phyloP scores from a whole-genome alignment of 2,329 filamentous ascomycete genomes.

The Gremmenia infestans region DNA sequence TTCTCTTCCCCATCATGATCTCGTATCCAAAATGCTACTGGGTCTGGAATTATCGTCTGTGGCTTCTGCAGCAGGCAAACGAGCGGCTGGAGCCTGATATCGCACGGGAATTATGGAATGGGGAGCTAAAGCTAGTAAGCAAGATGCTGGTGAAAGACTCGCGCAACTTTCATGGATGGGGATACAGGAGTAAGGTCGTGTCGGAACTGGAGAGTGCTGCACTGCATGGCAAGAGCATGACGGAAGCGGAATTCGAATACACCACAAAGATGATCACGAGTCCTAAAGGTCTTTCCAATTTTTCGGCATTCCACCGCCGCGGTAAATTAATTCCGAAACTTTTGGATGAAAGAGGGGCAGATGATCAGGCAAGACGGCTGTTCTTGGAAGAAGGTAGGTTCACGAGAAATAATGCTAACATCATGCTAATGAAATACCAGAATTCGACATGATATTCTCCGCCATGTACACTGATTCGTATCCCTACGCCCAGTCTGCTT shows the following conservation, averaged over 20 bases:
- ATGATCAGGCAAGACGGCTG: conserved; percentile 53
- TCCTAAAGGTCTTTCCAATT: conserved; percentile 75
- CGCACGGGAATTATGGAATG: conserved; percentile 70
- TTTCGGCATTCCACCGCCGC: conserved; percentile 93
- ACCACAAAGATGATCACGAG: conserved; percentile 80
- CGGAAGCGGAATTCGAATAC: conserved; percentile 79
- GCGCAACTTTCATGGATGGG: conserved; percentile 96
- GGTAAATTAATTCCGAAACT: conserved; percentile 76
- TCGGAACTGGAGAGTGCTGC: conserved; percentile 61
- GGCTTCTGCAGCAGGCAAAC: conserved; percentile 73
- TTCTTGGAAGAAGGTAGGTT: conserved; percentile 66
- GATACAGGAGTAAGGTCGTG: conserved; percentile 78
- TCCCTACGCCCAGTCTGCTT: conserved; percentile 90
- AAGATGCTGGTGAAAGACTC: conserved; percentile 87
- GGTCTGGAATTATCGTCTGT: conserved; percentile 96
- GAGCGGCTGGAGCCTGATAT: conserved; percentile 50
- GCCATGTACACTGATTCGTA: conserved; percentile 68
- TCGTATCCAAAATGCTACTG: conserved; percentile 97
- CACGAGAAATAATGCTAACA: neutral
- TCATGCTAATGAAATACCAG: conserved; percentile 37
- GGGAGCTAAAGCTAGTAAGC: conserved; percentile 73
- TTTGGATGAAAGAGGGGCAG: conserved; percentile 64
- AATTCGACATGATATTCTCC: conserved; percentile 69
- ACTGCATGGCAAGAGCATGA: conserved; percentile 56
- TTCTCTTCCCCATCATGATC: conserved; percentile 78